Base-by-base conservation (phyloP, 371 early-diverging fungal species). In the Batkoa obscura region DNA sequence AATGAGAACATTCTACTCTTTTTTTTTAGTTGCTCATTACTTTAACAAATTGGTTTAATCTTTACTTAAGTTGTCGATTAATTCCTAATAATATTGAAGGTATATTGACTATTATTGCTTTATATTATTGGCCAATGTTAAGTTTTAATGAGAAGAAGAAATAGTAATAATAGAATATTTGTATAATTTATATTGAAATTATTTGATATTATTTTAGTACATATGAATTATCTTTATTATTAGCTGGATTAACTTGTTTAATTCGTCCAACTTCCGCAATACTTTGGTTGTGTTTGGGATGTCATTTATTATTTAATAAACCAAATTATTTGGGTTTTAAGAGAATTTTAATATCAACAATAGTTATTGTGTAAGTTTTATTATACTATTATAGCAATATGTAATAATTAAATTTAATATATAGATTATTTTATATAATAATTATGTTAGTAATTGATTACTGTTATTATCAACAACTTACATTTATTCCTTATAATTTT, bases 261-360 rank as follows among this genome's bases (percentile, higher is more conserved):
- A 66, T 90, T 52, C 74, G 94, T 30, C 93, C 93, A 1, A 91
- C 94, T 1, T 84, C 80, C 58, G 88, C 74, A 6, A 64, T 87
- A 9, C 59, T 88, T 10, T 94, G 94, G 94, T 43, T 81, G 0
- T 83, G 76, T 56, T 62, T 86, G 10, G 88, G 86, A 2, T 9
- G 66, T 1, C 63, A 72, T 1, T 60, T 83, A n/a, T 41, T 83
- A 1, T 37, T 59, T 15, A 49, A 62, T n/a, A 63, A 57, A 3
- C 13, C 46, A 1, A 38, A 12, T 6, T 32, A 12, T 2, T 33
- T 43, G 46, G 9, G 36, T 1, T 12, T 34, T 15, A 38, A 8
- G 12, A 42, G 49, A 23, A 34, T 31, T 32, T 3, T 37, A 53
- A 10, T 10, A 17, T 9, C 61, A 58, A 9, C 52, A 57, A 36